Base-by-base conservation (phyloP, 2,329 filamentous ascomycete species). In the Botryosphaeria dothidea region DNA sequence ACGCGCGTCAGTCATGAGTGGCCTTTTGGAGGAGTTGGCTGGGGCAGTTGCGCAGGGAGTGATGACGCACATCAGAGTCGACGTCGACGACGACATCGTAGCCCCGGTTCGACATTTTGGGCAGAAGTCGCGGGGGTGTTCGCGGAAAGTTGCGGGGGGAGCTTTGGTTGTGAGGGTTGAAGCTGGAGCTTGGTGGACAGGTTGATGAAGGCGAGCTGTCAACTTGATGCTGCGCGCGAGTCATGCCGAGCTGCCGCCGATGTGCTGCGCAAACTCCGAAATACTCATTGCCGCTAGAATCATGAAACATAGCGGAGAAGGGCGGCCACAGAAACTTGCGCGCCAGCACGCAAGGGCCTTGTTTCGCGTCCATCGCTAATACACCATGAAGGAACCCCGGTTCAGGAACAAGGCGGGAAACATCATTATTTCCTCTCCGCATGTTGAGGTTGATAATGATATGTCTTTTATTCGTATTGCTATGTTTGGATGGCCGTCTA, bases 61-160 rank as follows among this genome's bases (percentile, higher is more conserved):
- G 25, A 17, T 13, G 48, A 51, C 80, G 69, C 81, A 96, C 93
- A 86, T 98, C 95, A 74, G 95, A 92, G 78, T 99, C 95, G 64
- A 98, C 90, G 74, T 99, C 95, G 66, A 99, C 95, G 70, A 99
- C 94, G 67, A 96, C 95, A 83, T 99, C 95, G 79, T 99, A 99
- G 71, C 93, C 93, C 75, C 92, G 86, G 78, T 91, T 91, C 65
- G 91, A 87, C 91, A 93, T 93, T 41, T 21, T 69, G 63, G 65
- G 34, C 29, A n/a, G 31, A 2, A 52, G 31, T 31, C 43, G 43
- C 13, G 23, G 17, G 2, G n/a, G 25, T 31, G 27, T 9, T 7
- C 23, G 34, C 43, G 19, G 36, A 19, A 15, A 17, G 4, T 15
- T 41, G 38, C 23, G 61, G 11, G 48, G 25, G 15, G 58, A 29